Conservation (phyloP, 2,329 filamentous ascomycete species). For the Sphaerostilbella broomeana region DNA sequence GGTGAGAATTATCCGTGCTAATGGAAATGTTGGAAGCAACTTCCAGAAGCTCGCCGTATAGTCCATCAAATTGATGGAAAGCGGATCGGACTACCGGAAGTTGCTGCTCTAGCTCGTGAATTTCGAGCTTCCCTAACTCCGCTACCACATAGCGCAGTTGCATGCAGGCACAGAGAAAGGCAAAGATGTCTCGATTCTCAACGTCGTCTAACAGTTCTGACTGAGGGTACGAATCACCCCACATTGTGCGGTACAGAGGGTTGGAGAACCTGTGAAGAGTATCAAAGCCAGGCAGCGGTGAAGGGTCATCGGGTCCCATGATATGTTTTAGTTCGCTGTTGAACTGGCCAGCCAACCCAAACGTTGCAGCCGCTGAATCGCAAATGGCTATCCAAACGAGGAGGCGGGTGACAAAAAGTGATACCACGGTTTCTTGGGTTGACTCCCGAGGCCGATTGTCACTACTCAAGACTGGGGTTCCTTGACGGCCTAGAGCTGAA, state of each 20-base stretch:
- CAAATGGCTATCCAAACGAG: slow-evolving; percentile 28
- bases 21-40: slow-evolving; percentile 21
- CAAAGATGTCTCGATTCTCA: slow-evolving; percentile 29
- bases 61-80: slow-evolving; percentile 18
- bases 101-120: slow-evolving; percentile 17
- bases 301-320: slow-evolving; percentile 8
- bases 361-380: slow-evolving; percentile 25
- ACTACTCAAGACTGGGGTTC: slow-evolving; percentile 6
- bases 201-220: slow-evolving; percentile 29
- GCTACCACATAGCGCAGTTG: slow-evolving; percentile 28
- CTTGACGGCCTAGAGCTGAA: slow-evolving; percentile 1
- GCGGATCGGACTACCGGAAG: slow-evolving; percentile 16
- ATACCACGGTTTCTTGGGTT: slow-evolving; percentile 15
- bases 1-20: slow-evolving; percentile 21
- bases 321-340: slow-evolving; percentile 21
- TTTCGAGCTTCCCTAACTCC: slow-evolving; percentile 22
- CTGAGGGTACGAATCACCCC: slow-evolving; percentile 29
- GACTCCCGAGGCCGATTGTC: slow-evolving; percentile 1
- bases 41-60: slow-evolving; percentile 22
- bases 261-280: slow-evolving; percentile 28
- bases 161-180: slow-evolving; percentile 23
- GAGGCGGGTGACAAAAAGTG: slow-evolving; percentile 28
- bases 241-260: slow-evolving; percentile 27
- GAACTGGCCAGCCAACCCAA: slow-evolving; percentile 28
- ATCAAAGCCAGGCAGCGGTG: slow-evolving; percentile 19